Conservation (phyloP, 371 early-diverging fungal species). For the Zychaea mexicana region DNA sequence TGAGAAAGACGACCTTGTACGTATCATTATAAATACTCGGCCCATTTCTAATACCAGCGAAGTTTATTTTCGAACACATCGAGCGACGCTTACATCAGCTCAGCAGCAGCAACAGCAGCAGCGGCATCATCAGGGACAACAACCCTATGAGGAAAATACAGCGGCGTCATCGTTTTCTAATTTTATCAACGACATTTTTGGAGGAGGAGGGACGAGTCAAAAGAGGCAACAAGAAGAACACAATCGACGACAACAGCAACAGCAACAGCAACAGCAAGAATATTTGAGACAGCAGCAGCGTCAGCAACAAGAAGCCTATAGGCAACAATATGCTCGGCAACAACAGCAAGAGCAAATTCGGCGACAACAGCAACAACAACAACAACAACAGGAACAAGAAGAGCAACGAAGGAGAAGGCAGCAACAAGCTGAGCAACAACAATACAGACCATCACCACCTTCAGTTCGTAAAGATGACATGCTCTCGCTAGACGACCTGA, state of each 20-base stretch:
- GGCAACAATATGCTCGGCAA: background rate
- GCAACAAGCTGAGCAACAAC: constrained; percentile 9
- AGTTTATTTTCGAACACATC: constrained; percentile 32
- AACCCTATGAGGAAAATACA: background rate
- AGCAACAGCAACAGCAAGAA: constrained; percentile 10
- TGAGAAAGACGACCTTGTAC: constrained; percentile 49
- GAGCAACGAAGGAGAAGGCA: background rate
- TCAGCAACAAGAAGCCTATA: constrained; percentile 14
- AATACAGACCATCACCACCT: constrained; percentile 11
- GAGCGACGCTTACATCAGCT: background rate
- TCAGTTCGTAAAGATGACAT: constrained; percentile 14
- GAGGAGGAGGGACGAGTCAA: background rate
- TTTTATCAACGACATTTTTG: constrained; percentile 15
- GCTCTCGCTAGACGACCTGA: constrained; percentile 33
- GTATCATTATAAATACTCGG: constrained; percentile 42
- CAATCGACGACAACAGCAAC: constrained; percentile 9
- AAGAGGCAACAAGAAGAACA: background rate
- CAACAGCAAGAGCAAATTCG: constrained; percentile 15
- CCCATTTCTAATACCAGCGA: constrained; percentile 51
- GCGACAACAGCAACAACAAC: constrained; percentile 7
- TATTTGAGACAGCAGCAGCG: constrained; percentile 7
- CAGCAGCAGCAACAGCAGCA: background rate
- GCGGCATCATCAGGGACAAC: too few species aligned
- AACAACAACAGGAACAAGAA: constrained; percentile 4
- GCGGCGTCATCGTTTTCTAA: constrained; percentile 1